Conservation (phyloP, 163 green algal species). For the Coccomyxa subellipsoidea region DNA sequence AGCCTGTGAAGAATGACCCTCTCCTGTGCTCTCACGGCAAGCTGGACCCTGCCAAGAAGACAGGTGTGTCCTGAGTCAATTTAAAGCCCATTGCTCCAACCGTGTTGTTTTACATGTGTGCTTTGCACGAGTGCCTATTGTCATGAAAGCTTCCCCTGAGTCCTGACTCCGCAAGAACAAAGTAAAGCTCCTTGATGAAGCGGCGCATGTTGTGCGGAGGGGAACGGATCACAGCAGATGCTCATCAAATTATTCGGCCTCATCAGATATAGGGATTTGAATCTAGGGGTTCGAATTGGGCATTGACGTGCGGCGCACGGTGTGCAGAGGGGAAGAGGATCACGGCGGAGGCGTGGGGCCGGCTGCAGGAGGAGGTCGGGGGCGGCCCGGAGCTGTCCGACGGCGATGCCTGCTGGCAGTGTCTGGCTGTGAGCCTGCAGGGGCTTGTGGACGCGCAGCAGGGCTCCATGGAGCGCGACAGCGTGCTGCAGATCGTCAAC, state of each 20-base stretch:
- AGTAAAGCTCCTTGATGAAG: too few species aligned
- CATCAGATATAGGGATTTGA: too few species aligned
- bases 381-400: constrained; percentile 49
- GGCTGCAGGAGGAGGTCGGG: constrained; percentile 36
- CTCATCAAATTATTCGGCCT: too few species aligned
- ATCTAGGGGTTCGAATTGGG: too few species aligned
- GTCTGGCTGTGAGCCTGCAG: constrained; percentile 43
- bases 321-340: constrained; percentile 45
- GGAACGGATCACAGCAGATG: too few species aligned
- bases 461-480: constrained; percentile 26
- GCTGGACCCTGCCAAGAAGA: constrained; percentile 43
- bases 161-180: too few species aligned
- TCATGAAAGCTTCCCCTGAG: too few species aligned
- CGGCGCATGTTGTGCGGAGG: too few species aligned
- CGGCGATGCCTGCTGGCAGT: constrained; percentile 47
- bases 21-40: constrained; percentile 59
- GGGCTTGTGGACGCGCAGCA: constrained; percentile 35
- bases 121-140: too few species aligned
- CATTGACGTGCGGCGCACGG: too few species aligned
- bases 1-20: constrained; percentile 50
- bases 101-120: too few species aligned
- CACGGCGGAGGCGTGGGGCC: constrained; percentile 41
- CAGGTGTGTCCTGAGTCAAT: background rate
- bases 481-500: constrained; percentile 26
- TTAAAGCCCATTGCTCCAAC: too few species aligned